Percentiles rank a stretch among this genome's conserved stretches.
phyloP scores from a whole-genome alignment of 202 grass and related monocot species.

The Dendrocalamus latiflorus region DNA sequence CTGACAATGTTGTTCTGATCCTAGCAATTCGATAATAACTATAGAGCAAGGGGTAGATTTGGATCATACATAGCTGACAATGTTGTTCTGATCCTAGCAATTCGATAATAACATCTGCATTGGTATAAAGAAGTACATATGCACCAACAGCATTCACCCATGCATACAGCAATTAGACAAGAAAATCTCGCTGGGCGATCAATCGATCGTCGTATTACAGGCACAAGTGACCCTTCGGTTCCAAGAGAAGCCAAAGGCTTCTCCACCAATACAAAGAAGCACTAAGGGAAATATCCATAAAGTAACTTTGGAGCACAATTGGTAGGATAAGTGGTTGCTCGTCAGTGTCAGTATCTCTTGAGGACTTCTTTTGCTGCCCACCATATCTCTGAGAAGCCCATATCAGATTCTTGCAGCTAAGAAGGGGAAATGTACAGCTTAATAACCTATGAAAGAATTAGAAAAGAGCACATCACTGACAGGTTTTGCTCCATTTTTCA shows the following conservation, averaged over 20 bases:
- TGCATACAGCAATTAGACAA: background rate
- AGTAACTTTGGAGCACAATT: conserved; percentile 8
- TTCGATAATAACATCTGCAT: background rate
- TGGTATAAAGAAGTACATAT: background rate
- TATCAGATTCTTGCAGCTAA: conserved; percentile 18
- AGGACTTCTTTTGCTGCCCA: conserved; percentile 14
- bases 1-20: background rate
- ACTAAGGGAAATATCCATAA: conserved; percentile 19
- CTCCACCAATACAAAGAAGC: conserved; percentile 16
- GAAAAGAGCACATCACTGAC: background rate
- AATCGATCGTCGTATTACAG: background rate
- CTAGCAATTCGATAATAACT: background rate
- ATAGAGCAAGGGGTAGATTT: background rate
- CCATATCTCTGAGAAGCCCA: conserved; percentile 12
- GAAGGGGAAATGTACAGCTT: background rate
- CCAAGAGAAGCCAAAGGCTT: conserved; percentile 13
- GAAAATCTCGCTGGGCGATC: background rate
- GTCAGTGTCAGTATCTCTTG: conserved; percentile 26
- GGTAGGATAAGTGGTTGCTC: conserved; percentile 5
- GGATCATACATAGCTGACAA: background rate
- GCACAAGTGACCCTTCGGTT: conserved; percentile 16
- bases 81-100: background rate
- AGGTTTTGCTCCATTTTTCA: background rate
- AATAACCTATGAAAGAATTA: background rate
- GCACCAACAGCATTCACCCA: background rate